phyloP scores from a whole-genome alignment of 2,329 filamentous ascomycete genomes.

The Trichoderma sp. region DNA sequence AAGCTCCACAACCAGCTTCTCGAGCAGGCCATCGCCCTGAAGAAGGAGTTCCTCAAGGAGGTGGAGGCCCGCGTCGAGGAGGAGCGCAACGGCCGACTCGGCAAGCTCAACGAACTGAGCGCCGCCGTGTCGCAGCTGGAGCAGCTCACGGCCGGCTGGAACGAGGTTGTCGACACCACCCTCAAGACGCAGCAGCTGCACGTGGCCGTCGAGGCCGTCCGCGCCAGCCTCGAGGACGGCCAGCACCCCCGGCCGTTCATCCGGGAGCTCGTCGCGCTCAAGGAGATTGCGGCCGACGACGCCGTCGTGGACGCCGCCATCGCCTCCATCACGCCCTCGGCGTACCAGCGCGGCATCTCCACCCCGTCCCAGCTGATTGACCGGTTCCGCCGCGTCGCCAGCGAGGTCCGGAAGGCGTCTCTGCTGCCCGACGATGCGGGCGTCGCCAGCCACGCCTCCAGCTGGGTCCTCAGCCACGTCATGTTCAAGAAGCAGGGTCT shows the following conservation, averaged over 20 bases:
- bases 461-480: conserved; percentile 85
- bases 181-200: conserved; percentile 94
- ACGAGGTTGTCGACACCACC: conserved; percentile 84
- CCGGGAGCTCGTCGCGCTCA: conserved; percentile 88
- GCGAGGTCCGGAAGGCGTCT: conserved; percentile 91
- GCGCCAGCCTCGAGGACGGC: conserved; percentile 75
- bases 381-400: conserved; percentile 89
- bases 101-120: conserved; percentile 80
- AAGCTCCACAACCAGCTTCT: conserved; percentile 81
- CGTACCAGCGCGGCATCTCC: conserved; percentile 90
- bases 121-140: conserved; percentile 80
- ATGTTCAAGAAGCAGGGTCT: conserved; percentile 94
- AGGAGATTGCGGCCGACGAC: conserved; percentile 84
- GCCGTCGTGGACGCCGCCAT: conserved; percentile 90
- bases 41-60: conserved; percentile 78
- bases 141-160: conserved; percentile 85
- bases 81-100: conserved; percentile 83
- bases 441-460: conserved; percentile 90
- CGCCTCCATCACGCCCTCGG: conserved; percentile 89
- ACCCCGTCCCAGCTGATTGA: conserved; percentile 86
- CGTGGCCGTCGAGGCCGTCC: conserved; percentile 91
- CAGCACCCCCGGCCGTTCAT: conserved; percentile 79
- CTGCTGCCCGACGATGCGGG: conserved; percentile 91
- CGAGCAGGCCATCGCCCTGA: conserved; percentile 86
- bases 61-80: conserved; percentile 81